Conservation (phyloP, 2,329 filamentous ascomycete genomes). For the Fusarium haematococcum region DNA sequence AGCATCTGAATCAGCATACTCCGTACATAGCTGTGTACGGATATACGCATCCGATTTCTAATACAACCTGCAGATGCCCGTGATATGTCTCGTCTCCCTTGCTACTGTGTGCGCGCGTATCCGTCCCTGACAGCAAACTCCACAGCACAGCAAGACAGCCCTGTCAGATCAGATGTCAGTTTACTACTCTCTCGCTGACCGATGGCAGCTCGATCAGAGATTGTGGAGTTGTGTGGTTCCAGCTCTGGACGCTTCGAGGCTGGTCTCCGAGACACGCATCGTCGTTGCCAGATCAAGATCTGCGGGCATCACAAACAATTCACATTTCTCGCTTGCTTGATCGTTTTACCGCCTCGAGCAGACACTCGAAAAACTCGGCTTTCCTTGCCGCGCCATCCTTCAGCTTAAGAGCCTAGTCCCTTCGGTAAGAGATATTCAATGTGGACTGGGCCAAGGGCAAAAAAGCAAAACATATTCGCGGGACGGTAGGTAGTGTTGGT, state of each 20-base stretch:
- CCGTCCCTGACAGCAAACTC: neutral
- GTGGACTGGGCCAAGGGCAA: neutral
- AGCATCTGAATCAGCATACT: neutral
- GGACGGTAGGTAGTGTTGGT: neutral
- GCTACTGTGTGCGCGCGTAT: neutral
- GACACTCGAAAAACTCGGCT: neutral
- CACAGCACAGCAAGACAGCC: neutral
- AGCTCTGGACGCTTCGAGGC: neutral
- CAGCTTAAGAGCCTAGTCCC: neutral
- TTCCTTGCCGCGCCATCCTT: constrained; percentile 4
- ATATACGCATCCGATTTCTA: neutral
- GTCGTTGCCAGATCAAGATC: constrained; percentile 24
- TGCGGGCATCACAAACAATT: constrained; percentile 24
- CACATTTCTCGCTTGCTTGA: constrained; percentile 21
- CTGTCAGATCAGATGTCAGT: neutral
- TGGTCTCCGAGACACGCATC: constrained; percentile 22
- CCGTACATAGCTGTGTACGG: neutral
- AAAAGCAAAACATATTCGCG: neutral
- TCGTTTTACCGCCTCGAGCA: neutral
- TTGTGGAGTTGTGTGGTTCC: neutral
- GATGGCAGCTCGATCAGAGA: neutral
- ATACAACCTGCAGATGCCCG: neutral
- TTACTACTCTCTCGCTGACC: neutral
- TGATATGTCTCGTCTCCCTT: neutral
- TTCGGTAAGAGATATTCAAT: neutral